phyloP scores from a whole-genome alignment of 2,329 filamentous ascomycete species.

The Calycina herbarum region DNA sequence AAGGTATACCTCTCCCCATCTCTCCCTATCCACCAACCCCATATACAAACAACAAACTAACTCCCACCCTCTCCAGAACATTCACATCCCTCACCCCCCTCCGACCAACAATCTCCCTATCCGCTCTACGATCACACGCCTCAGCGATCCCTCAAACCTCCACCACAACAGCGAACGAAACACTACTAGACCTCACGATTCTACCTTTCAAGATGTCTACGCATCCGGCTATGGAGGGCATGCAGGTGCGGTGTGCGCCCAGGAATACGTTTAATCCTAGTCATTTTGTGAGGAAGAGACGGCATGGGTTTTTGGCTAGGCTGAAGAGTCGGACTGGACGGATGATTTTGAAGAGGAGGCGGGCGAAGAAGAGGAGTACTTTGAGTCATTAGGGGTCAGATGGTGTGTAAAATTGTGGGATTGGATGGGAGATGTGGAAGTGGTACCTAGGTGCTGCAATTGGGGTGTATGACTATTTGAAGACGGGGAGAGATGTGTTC shows the following conservation, averaged over 20 bases:
- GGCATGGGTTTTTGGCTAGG: conserved; percentile 40
- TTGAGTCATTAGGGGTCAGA: conserved; percentile 35
- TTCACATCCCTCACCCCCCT: conserved; percentile 35
- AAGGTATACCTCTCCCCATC: conserved; percentile 23
- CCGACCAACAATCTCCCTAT: conserved; percentile 32
- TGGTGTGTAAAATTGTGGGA: neutral
- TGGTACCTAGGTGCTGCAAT: neutral
- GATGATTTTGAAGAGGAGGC: conserved; percentile 34
- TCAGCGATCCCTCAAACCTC: neutral
- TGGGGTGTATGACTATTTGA: neutral
- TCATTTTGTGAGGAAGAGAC: conserved; percentile 40
- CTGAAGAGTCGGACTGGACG: conserved; percentile 37
- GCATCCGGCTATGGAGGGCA: conserved; percentile 34
- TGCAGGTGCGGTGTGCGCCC: conserved; percentile 37
- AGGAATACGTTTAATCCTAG: conserved; percentile 38
- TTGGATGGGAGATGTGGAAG: no score
- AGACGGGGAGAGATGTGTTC: neutral
- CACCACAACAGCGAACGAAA: conserved; percentile 9
- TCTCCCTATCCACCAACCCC: neutral
- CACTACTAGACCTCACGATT: conserved; percentile 27
- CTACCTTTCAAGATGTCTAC: conserved; percentile 35
- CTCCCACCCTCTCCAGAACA: conserved; percentile 25
- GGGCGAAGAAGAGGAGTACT: conserved; percentile 36
- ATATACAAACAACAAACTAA: conserved; percentile 9
- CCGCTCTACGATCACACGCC: conserved; percentile 9